phyloP scores from a whole-genome alignment of 306 rosid species.

The Oemleria cerasiformis region DNA sequence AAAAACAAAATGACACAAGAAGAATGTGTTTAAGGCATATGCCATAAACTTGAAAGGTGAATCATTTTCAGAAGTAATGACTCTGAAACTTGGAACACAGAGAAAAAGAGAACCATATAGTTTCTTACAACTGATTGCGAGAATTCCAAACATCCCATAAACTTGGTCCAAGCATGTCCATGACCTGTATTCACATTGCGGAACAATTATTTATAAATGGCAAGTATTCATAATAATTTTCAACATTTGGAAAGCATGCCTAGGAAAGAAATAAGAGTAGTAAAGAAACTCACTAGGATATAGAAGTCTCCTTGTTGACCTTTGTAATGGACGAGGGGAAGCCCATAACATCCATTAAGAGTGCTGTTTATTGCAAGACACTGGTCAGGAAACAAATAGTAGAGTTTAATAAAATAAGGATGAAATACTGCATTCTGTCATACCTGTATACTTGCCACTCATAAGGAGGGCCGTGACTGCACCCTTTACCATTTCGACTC shows the following conservation, averaged over 20 bases:
- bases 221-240: neutral
- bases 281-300: constrained; percentile 32
- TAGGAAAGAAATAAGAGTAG: constrained; percentile 1
- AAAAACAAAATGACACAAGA: neutral
- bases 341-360: constrained; percentile 40
- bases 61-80: neutral
- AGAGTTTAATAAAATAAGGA: neutral
- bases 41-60: neutral
- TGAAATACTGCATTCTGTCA: neutral
- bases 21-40: neutral
- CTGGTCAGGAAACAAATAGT: constrained; percentile 14
- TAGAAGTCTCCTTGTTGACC: constrained; percentile 41
- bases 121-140: constrained; percentile 39
- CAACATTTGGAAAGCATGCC: neutral
- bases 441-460: constrained; percentile 47
- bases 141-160: constrained; percentile 44
- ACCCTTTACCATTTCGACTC: constrained; percentile 36
- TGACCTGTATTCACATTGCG: constrained; percentile 29
- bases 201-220: neutral
- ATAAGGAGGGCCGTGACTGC: constrained; percentile 36
- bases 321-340: constrained; percentile 40
- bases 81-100: neutral
- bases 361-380: constrained; percentile 20
- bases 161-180: constrained; percentile 42
- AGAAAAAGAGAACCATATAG: neutral